Conservation (phyloP, 805 yeast species). For the Starmera pachycereana region DNA sequence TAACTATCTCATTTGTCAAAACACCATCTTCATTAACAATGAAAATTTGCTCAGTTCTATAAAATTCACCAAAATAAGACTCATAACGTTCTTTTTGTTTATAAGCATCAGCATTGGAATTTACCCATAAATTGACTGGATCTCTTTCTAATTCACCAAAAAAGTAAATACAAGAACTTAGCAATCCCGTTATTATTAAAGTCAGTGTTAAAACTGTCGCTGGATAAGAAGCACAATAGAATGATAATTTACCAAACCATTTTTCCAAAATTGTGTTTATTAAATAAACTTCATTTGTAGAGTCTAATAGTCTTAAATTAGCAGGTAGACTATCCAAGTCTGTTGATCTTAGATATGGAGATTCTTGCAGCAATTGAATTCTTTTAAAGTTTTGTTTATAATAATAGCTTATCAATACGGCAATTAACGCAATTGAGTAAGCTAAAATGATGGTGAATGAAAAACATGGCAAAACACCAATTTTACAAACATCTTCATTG, state of each 20-base stretch:
- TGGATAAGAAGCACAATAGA: conserved; percentile 54
- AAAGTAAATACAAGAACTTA: conserved; percentile 41
- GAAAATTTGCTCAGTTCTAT: conserved; percentile 76
- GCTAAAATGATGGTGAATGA: conserved; percentile 49
- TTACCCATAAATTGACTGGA: conserved; percentile 87
- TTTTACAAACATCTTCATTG: conserved; percentile 33
- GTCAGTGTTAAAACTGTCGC: conserved; percentile 36
- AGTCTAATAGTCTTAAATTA: not conserved
- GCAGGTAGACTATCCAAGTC: conserved; percentile 10
- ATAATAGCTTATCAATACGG: conserved; percentile 15
- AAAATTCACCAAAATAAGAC: conserved; percentile 82
- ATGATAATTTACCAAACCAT: conserved; percentile 41
- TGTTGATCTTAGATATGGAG: conserved; percentile 23
- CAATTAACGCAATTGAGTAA: conserved; percentile 28
- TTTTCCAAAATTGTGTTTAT: conserved; percentile 38
- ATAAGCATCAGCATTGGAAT: conserved; percentile 61
- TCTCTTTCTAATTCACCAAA: conserved; percentile 57
- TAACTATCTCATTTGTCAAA: conserved; percentile 53
- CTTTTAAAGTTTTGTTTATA: conserved; percentile 13
- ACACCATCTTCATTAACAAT: conserved; percentile 62
- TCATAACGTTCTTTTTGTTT: conserved; percentile 64
- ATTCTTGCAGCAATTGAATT: conserved; percentile 32
- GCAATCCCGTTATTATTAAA: conserved; percentile 27
- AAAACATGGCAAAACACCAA: conserved; percentile 63
- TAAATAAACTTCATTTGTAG: conserved; percentile 27